Conservation (phyloP, 352 stramenopile genomes). For the Phytopythium litorale region DNA sequence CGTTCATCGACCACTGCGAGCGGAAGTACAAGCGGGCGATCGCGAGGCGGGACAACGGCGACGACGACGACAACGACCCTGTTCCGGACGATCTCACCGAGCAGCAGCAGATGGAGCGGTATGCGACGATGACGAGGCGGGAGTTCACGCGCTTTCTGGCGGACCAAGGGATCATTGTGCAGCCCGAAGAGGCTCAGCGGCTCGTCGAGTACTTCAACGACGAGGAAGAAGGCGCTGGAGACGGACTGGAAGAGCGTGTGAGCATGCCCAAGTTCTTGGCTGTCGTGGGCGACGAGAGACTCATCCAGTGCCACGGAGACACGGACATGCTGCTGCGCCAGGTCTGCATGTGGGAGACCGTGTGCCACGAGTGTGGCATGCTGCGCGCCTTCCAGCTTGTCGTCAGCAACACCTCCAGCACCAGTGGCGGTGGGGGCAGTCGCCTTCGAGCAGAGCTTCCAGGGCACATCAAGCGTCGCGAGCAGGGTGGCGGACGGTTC, state of each 20-base stretch:
- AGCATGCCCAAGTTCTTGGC: conserved; percentile 68
- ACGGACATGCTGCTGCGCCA: conserved; percentile 70
- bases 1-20: conserved; percentile 67
- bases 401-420: conserved; percentile 38
- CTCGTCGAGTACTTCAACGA: conserved; percentile 87
- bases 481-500: conserved; percentile 42
- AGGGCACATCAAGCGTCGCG: conserved; percentile 56
- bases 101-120: conserved; percentile 56
- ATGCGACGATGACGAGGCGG: conserved; percentile 37
- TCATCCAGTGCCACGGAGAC: conserved; percentile 62
- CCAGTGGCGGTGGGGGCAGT: conserved; percentile 17
- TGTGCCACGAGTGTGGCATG: conserved; percentile 90
- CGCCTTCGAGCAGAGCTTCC: conserved; percentile 67
- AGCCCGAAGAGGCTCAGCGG: conserved; percentile 70
- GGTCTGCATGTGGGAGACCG: conserved; percentile 90
- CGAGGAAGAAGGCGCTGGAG: conserved; percentile 42
- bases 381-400: conserved; percentile 87
- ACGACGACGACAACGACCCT: conserved; percentile 48
- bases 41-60: conserved; percentile 41
- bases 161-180: conserved; percentile 77
- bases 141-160: conserved; percentile 60
- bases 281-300: conserved; percentile 74
- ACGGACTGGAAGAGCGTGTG: conserved; percentile 17
- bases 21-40: conserved; percentile 22
- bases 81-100: conserved; percentile 60